Base-by-base conservation (phyloP, 192 early-diverging fungal species). In the Coemansia sp. region DNA sequence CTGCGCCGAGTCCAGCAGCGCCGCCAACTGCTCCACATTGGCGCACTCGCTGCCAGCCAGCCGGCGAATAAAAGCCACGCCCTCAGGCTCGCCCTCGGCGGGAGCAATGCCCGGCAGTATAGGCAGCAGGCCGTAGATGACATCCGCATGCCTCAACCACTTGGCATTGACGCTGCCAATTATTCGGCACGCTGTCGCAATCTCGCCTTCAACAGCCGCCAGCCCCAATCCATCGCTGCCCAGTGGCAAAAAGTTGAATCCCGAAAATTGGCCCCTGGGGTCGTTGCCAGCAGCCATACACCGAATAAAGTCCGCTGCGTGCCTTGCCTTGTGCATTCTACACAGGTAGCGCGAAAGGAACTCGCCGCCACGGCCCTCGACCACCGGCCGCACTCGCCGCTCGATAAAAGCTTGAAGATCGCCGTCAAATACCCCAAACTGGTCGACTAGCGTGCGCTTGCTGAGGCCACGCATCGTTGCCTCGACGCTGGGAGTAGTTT, bases 381-480 rank as follows among this genome's bases (percentile, higher is more conserved):
- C 62, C 29, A 45, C 62, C 17, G 73, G 62, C 4, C 72, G 72
- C 64, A 3, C 34, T 19, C 31, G 41, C 25, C 67, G 66, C 15
- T 42, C 63, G 0, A 61, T 27, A 65, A 82, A 77, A 17, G 72
- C 75, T 12, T 14, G 17, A 9, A 82, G 12, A 25, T 82, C 62
- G 62, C 80, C 80, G 59, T 75, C 50, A 37, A 72, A 82, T 59
- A 82, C 69, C 12, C 75, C 75, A 66, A 77, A 75, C 45, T 73
- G 75, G 53, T 72, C 75, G 5, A 66, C 62, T 25, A 77, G 59
- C 69, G 51, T 62, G 21, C 69, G 66, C 37, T 44, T 32, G 2
- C 72, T 53, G 50, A 77, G 62, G 27, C 21, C n/a, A 5, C 21
- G 8, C 63, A 82, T 53, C n/a, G 62, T 59, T 23, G 31, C 12